Conservation (phyloP, 768 basidiomycete species). For the Macrocybe gigantea region DNA sequence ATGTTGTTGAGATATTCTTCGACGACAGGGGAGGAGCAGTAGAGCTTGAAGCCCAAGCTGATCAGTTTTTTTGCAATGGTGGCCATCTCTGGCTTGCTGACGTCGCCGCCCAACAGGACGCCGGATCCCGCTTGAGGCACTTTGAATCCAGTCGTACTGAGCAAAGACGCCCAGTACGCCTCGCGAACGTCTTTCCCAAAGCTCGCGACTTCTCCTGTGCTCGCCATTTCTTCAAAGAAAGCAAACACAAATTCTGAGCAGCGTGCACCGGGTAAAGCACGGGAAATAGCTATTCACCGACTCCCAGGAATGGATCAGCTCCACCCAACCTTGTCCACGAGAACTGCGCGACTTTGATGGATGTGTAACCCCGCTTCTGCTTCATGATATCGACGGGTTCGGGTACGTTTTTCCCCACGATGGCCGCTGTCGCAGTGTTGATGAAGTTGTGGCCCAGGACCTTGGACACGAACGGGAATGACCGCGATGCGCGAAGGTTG, state of each 20-base stretch:
- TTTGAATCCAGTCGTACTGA: slow-evolving; percentile 95
- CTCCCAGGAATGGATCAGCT: slow-evolving; percentile 95
- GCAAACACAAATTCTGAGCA: slow-evolving; percentile 1
- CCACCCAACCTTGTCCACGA: slow-evolving; percentile 96
- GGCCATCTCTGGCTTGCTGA: slow-evolving; percentile 80
- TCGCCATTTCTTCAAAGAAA: slow-evolving; percentile 79
- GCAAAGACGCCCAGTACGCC: slow-evolving; percentile 93
- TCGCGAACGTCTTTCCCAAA: slow-evolving; percentile 93
- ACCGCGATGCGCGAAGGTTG: slow-evolving; percentile 94
- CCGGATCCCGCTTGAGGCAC: slow-evolving; percentile 80
- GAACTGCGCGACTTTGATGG: slow-evolving; percentile 98
- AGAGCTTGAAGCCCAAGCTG: slow-evolving; percentile 92
- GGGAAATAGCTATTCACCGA: slow-evolving; percentile 50
- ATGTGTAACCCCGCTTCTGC: slow-evolving; percentile 81
- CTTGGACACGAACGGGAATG: slow-evolving; percentile 99
- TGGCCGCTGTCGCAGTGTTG: slow-evolving; percentile 86
- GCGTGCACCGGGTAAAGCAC: neutral
- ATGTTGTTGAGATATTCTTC: slow-evolving; percentile 78
- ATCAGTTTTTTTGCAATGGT: slow-evolving; percentile 74
- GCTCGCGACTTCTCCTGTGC: slow-evolving; percentile 94
- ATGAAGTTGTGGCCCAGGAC: slow-evolving; percentile 98
- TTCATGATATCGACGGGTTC: slow-evolving; percentile 91
- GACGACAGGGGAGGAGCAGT: slow-evolving; percentile 75
- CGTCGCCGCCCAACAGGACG: slow-evolving; percentile 89
- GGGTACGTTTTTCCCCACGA: slow-evolving; percentile 81